phyloP scores from a whole-genome alignment of 2,329 filamentous ascomycete species.

The Venturia aucupariae region DNA sequence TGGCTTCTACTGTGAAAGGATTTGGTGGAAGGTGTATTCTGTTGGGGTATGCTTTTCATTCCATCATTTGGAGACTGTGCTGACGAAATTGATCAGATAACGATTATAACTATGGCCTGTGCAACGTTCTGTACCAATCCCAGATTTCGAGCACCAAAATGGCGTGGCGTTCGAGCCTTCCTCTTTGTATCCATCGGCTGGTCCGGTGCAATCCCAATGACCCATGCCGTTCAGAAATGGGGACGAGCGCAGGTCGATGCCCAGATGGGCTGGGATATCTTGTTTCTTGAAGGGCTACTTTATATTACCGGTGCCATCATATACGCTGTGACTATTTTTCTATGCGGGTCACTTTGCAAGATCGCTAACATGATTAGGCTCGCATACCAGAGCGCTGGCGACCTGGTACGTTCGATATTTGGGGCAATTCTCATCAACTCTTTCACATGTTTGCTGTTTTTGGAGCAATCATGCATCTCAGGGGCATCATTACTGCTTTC shows the following conservation, averaged over 20 bases:
- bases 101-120: not conserved
- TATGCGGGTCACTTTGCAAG: not conserved
- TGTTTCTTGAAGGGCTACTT: conserved; percentile 59
- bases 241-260: not conserved
- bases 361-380: conserved; percentile 19
- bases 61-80: not conserved
- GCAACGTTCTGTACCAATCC: conserved; percentile 9
- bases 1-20: conserved; percentile 11
- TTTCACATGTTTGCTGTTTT: conserved; percentile 78
- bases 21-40: conserved; percentile 10
- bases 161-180: conserved; percentile 4
- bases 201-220: conserved; percentile 9
- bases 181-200: conserved; percentile 9
- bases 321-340: conserved; percentile 53
- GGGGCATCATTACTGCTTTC: conserved; percentile 68
- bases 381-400: conserved; percentile 68
- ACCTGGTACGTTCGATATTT: conserved; percentile 71
- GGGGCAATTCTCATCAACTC: conserved; percentile 82
- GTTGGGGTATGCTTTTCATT: not conserved
- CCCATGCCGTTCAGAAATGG: conserved; percentile 46
- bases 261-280: conserved; percentile 8
- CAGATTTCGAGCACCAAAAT: conserved; percentile 7
- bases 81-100: not conserved
- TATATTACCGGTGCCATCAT: conserved; percentile 77
- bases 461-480: conserved; percentile 67